Percentiles rank a stretch among this genome's conserved stretches.
These are phyloP conservation scores for Anacardium occidentale DNA, from an alignment of 345 rosid genomes.

Conservation along the genomic window DNA sequence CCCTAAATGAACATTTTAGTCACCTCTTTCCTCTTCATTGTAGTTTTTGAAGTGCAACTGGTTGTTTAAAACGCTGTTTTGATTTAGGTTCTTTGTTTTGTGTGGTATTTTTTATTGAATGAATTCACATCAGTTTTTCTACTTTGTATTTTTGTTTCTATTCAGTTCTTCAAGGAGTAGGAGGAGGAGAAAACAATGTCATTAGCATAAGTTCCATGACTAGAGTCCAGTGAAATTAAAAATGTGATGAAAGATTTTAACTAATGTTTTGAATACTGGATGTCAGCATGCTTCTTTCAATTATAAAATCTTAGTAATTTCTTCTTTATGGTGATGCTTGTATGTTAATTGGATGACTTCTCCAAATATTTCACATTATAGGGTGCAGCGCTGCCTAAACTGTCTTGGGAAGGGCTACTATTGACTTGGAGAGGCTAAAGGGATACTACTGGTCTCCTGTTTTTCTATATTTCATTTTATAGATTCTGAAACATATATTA, in stretches of 20 bases:
- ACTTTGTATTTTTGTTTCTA: neutral
- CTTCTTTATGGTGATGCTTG: neutral
- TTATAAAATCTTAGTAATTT: too few species aligned
- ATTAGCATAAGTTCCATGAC: neutral
- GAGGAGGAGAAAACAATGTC: neutral
- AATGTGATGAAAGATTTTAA: neutral
- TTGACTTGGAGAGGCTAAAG: conserved; percentile 18
- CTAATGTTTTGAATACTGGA: neutral
- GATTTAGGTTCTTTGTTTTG: too few species aligned
- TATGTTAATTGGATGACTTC: neutral
- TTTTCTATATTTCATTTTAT: neutral
- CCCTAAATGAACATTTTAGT: neutral
- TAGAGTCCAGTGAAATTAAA: neutral
- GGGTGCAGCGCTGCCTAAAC: conserved; percentile 79
- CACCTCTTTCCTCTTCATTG: neutral
- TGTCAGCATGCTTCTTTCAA: too few species aligned
- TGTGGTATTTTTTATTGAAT: too few species aligned
- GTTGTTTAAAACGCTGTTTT: neutral
- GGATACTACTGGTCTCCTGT: neutral
- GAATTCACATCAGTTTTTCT: too few species aligned
- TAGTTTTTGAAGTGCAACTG: neutral
- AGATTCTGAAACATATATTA: neutral
- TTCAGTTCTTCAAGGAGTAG: neutral
- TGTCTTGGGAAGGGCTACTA: conserved; percentile 62
- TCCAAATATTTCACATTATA: conserved; percentile 32